Evolutionary conservation across 768 basidiomycete species (phyloP), one percentile per base, ranked within the genome.

Genomic region (Amanita phalloides): DNA sequence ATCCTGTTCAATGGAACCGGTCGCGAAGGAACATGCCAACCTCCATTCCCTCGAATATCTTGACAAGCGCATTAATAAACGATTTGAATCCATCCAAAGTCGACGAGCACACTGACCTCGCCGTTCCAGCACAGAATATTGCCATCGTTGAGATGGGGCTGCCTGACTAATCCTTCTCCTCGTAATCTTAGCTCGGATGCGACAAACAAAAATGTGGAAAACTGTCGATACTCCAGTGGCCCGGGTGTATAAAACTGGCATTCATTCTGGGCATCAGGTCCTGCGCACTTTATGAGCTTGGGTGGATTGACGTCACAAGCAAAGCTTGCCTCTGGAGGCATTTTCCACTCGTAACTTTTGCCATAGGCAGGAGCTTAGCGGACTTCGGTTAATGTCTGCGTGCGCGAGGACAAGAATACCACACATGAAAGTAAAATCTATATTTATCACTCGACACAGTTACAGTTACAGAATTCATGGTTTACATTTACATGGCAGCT

Each of bases 61-160:
- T 33, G 36, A 20, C 50, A 10, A 28, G 11, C 32, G 9, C 1
- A 32, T 32, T 14, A 17, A 39, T n/a, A 28, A 37, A 30, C 32
- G 32, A 5, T 32, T 10, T 47, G 23, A n/a, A 21, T 26, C 6
- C 11, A 10, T 38, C 42, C 36, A 26, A n/a, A 9, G 36, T 26
- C 52, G 9, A 46, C 23, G n/a, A 20, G 8, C 14, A 14, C 25
- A 56, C 53, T 30, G 51, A 83, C 88, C 71, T 93, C 87, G 54
- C 91, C 90, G 60, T 90, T 91, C 86, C 86, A 93, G 60, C 88
- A 90, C 25, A 93, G 65, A 3, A 88, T 61, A 60, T 83, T 74
- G 6, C 76, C 79, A 11, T 69, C 70, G 32, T 65, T 56, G 11
- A 66, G 59, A 61, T 91, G 88, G 25, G 91, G 91, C 62, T 94